Conservation (phyloP, 2,329 filamentous ascomycete species). For the Chaetoscypha palmicola region DNA sequence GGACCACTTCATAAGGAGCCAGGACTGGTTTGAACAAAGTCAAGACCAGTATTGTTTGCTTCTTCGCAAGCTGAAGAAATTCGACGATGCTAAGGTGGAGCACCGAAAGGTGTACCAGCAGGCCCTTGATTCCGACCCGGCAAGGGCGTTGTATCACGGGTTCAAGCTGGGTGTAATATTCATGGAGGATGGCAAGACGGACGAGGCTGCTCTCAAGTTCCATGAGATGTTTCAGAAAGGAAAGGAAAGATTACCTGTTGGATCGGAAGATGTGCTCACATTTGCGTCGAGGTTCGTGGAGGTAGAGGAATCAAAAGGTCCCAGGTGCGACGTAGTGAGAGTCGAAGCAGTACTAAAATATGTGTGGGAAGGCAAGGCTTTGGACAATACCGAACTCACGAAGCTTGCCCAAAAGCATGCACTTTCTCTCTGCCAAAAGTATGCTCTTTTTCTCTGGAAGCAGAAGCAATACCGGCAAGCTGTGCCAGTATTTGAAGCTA, state of each 20-base stretch:
- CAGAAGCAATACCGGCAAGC: not conserved
- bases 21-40: too few relatives aligned
- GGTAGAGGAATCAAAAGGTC: not conserved
- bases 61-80: not conserved
- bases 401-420: too few relatives aligned
- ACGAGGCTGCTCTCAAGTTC: not conserved
- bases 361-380: not conserved
- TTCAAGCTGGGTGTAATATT: not conserved
- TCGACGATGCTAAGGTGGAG: not conserved
- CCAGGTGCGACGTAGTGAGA: not conserved
- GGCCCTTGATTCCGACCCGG: not conserved
- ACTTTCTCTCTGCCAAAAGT: not conserved
- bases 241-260: not conserved
- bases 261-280: not conserved
- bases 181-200: not conserved
- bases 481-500: not conserved
- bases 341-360: not conserved
- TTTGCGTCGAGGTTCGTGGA: not conserved
- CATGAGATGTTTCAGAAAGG: not conserved
- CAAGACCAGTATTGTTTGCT: not conserved
- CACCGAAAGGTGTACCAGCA: not conserved
- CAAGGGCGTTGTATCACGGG: not conserved
- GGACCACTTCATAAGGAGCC: too few relatives aligned
- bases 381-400: too few relatives aligned
- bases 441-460: not conserved